Evolutionary conservation across 352 stramenopile species (phyloP).

Genomic region (Salisapilia sapeloensis): DNA sequence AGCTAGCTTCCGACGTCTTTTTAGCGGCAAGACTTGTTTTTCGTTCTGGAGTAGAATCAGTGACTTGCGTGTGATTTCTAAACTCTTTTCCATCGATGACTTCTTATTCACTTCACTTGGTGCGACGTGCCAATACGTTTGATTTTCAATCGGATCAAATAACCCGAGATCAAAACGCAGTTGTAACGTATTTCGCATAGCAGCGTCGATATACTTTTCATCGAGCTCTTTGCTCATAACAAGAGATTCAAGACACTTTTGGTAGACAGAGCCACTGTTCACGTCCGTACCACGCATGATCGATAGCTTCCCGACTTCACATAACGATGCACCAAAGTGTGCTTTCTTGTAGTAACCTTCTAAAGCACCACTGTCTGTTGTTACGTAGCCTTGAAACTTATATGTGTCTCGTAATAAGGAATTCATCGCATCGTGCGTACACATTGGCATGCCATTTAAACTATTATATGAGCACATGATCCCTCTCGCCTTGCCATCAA

Average conservation of each 20-base stretch:
- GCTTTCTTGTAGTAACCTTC: conserved; percentile 56
- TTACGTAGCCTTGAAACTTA: conserved; percentile 90
- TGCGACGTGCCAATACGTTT: conserved; percentile 62
- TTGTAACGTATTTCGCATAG: conserved; percentile 46
- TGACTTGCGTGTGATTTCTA: conserved; percentile 67
- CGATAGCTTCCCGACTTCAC: conserved; percentile 32
- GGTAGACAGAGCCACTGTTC: conserved; percentile 75
- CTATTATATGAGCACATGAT: conserved; percentile 97
- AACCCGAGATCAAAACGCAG: conserved; percentile 85
- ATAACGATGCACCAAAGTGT: conserved; percentile 64
- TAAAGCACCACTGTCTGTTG: conserved; percentile 88
- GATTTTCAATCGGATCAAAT: conserved; percentile 78
- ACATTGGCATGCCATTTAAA: conserved; percentile 88
- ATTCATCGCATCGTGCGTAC: conserved; percentile 71
- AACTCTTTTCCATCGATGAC: conserved; percentile 34
- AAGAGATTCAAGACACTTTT: conserved; percentile 48
- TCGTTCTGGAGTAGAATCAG: conserved; percentile 91
- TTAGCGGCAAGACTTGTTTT: conserved; percentile 48
- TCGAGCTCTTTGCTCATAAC: conserved; percentile 24
- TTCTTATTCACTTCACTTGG: conserved; percentile 58
- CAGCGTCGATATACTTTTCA: conserved; percentile 33
- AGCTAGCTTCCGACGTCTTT: conserved; percentile 24
- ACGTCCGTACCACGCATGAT: conserved; percentile 75
- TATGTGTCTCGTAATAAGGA: conserved; percentile 54
- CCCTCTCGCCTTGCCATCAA: conserved; percentile 51